Evolutionary conservation across 306 rosid species (phyloP).

Genomic region (Vigna trinervia): DNA sequence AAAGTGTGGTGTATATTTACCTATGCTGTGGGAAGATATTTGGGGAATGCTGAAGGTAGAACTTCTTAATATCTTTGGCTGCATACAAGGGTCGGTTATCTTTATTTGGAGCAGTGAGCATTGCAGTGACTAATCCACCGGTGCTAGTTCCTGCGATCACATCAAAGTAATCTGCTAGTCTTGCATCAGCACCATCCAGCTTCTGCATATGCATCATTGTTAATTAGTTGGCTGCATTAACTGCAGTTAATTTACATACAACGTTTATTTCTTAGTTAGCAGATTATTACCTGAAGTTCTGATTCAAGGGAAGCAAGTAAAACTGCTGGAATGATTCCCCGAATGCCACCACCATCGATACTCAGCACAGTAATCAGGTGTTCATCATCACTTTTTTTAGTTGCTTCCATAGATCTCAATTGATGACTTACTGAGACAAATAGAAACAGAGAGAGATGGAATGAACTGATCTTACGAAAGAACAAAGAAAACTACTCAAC

Average conservation of each 20-base stretch:
- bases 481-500: background rate
- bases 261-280: no score
- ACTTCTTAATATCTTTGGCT: conserved; percentile 66
- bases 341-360: conserved; percentile 69
- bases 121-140: conserved; percentile 70
- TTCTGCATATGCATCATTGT: conserved; percentile 47
- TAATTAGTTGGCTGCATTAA: background rate
- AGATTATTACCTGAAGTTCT: conserved; percentile 57
- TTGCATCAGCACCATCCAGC: conserved; percentile 66
- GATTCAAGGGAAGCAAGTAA: conserved; percentile 56
- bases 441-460: background rate
- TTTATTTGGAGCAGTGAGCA: conserved; percentile 67
- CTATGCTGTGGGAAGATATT: conserved; percentile 62
- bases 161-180: conserved; percentile 70
- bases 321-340: conserved; percentile 65
- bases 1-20: conserved; percentile 27
- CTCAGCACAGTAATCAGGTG: conserved; percentile 60
- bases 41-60: conserved; percentile 61
- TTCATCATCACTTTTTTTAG: conserved; percentile 40
- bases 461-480: background rate
- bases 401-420: conserved; percentile 42
- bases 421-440: background rate
- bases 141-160: conserved; percentile 79
- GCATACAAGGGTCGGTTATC: conserved; percentile 68
- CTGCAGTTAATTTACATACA: background rate